phyloP scores from a whole-genome alignment of 2,329 filamentous ascomycete genomes.

The Colletotrichum musae region DNA sequence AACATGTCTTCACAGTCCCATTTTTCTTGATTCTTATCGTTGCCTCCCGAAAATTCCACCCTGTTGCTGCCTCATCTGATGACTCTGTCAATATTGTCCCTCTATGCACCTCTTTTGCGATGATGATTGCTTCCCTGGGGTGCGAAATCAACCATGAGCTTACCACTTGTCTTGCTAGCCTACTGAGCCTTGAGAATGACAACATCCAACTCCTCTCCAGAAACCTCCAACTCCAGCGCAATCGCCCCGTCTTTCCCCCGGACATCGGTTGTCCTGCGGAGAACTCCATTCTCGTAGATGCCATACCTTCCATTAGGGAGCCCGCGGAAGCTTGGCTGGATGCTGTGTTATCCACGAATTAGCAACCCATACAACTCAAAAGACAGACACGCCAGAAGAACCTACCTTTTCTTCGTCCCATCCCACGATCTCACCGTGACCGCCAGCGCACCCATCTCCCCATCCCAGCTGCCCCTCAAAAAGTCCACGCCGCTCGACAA shows the following conservation, averaged over 20 bases:
- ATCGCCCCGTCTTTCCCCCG: neutral
- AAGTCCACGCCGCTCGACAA: constrained; percentile 8
- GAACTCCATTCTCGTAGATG: neutral
- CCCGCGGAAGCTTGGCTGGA: neutral
- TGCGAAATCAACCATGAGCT: no score
- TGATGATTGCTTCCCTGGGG: no score
- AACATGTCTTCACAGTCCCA: no score
- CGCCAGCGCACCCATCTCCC: neutral
- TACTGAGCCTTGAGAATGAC: neutral
- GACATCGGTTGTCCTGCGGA: neutral
- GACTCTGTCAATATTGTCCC: no score
- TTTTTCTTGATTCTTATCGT: no score
- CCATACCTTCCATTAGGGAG: neutral
- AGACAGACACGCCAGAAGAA: neutral
- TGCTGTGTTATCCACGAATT: accelerated
- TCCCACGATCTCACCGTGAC: constrained; percentile 21
- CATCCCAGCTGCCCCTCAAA: constrained; percentile 15
- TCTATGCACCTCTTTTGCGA: no score
- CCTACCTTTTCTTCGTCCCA: neutral
- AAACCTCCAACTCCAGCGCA: neutral
- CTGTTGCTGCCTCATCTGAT: no score
- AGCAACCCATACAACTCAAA: neutral
- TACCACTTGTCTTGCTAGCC: neutral
- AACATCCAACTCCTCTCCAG: neutral
- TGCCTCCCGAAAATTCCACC: no score